A percentile compares a stretch with the other conserved stretches of the same genome.
Evolutionary conservation across 305 asterid genomes (phyloP).

Genomic region (Fraxinus paxiana): DNA sequence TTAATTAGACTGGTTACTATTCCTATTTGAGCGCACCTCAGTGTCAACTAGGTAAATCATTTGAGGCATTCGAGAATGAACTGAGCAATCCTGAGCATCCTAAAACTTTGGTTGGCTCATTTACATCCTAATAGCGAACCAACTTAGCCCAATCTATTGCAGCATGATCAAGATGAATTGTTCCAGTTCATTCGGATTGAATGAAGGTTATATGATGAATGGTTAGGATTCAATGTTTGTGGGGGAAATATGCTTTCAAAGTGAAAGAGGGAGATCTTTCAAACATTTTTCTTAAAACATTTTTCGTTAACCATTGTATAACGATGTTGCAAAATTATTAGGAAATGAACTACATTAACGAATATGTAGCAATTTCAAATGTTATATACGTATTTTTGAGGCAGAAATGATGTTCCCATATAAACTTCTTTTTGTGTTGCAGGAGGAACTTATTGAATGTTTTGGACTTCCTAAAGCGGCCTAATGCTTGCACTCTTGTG

Average conservation of each 20-base stretch:
- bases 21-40: neutral
- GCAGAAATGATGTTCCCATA: conserved; percentile 11
- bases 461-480: conserved; percentile 72
- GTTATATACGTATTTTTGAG: neutral
- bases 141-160: neutral
- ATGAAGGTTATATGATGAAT: neutral
- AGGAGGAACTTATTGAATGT: conserved; percentile 87
- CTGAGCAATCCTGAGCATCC: neutral
- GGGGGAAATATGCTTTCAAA: neutral
- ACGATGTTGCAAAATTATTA: neutral
- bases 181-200: neutral
- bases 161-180: neutral
- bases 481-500: conserved; percentile 76
- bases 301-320: neutral
- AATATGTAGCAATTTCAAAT: neutral
- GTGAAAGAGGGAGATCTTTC: neutral
- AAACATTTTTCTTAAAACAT: neutral
- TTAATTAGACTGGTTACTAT: neutral
- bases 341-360: neutral
- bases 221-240: neutral
- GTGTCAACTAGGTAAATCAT: neutral
- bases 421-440: conserved; percentile 27
- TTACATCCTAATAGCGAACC: neutral
- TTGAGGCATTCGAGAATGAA: neutral
- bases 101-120: neutral